phyloP scores from a whole-genome alignment of 2,329 filamentous ascomycete genomes.

The Penicillium italicum region DNA sequence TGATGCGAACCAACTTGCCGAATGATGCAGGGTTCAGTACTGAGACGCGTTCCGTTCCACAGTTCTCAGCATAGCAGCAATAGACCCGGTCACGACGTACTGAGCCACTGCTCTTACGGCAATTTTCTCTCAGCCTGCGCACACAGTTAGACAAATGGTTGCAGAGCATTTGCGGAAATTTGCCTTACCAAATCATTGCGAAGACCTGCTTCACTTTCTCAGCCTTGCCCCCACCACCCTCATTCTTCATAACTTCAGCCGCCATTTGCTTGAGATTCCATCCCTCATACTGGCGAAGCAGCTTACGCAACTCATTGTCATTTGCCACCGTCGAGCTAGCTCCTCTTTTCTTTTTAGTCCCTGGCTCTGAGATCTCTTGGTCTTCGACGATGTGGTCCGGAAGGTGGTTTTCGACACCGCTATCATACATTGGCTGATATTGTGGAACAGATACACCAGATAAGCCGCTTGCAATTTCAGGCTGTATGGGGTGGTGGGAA shows the following conservation, averaged over 20 bases:
- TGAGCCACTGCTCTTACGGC: slow-evolving; percentile 54
- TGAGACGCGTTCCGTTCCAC: slow-evolving; percentile 88
- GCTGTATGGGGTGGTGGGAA: slow-evolving; percentile 35
- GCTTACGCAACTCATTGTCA: slow-evolving; percentile 48
- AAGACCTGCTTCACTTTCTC: slow-evolving; percentile 53
- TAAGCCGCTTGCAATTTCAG: slow-evolving; percentile 37
- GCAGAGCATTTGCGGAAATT: background rate
- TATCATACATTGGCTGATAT: slow-evolving; percentile 42
- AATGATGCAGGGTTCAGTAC: slow-evolving; percentile 96
- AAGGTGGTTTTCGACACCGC: slow-evolving; percentile 42
- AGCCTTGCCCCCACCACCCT: slow-evolving; percentile 48
- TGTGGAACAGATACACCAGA: slow-evolving; percentile 34
- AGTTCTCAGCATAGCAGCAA: slow-evolving; percentile 88
- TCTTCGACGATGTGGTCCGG: slow-evolving; percentile 40
- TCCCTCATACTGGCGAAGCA: slow-evolving; percentile 47
- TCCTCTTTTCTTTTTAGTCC: slow-evolving; percentile 45
- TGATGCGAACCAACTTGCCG: slow-evolving; percentile 91
- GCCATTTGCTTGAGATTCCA: slow-evolving; percentile 48
- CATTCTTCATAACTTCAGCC: slow-evolving; percentile 48
- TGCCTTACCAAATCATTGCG: slow-evolving; percentile 49
- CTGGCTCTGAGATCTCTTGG: slow-evolving; percentile 44
- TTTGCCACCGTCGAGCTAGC: slow-evolving; percentile 49
- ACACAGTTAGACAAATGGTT: slow-evolving; percentile 7
- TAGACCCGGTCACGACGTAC: slow-evolving; percentile 92
- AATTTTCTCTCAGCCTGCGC: slow-evolving; percentile 47